phyloP scores from a whole-genome alignment of 2,329 filamentous ascomycete species.

The Orbilia javanica region DNA sequence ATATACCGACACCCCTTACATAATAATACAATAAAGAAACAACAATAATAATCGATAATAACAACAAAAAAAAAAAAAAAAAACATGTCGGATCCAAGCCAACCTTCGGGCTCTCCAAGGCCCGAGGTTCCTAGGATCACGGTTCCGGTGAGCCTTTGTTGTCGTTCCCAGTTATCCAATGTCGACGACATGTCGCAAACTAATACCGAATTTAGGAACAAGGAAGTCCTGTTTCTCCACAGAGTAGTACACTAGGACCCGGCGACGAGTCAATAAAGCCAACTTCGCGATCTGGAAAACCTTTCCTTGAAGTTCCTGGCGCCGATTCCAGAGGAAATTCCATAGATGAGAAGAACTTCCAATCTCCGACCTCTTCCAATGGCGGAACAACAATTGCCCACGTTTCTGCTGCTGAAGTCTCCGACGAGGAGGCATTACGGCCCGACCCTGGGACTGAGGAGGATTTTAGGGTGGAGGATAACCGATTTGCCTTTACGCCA shows the following conservation, averaged over 20 bases:
- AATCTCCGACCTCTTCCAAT: slow-evolving; percentile 57
- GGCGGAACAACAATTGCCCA: slow-evolving; percentile 57
- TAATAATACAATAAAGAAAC: slow-evolving; percentile 4
- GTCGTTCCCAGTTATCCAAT: not conserved
- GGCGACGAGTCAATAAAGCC: slow-evolving; percentile 50
- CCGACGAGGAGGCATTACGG: slow-evolving; percentile 68
- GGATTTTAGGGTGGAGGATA: slow-evolving; percentile 69
- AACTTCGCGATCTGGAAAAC: slow-evolving; percentile 49
- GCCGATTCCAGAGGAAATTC: slow-evolving; percentile 48
- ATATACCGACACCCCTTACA: slow-evolving; percentile 18
- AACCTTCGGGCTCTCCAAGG: slow-evolving; percentile 48
- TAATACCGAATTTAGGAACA: slow-evolving; percentile 32
- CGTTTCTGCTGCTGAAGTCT: slow-evolving; percentile 40
- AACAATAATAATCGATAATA: slow-evolving; percentile 30
- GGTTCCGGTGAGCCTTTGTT: slow-evolving; percentile 39
- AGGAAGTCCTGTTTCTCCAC: slow-evolving; percentile 37
- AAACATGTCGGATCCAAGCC: slow-evolving; percentile 50
- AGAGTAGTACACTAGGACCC: slow-evolving; percentile 25
- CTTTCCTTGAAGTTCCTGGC: slow-evolving; percentile 45
- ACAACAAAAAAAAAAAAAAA: no score
- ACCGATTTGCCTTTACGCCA: slow-evolving; percentile 83
- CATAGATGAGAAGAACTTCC: slow-evolving; percentile 58
- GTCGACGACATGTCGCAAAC: not conserved
- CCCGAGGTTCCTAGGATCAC: slow-evolving; percentile 54
- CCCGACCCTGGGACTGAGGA: slow-evolving; percentile 70